phyloP scores from a whole-genome alignment of 2,329 filamentous ascomycete species.

The Biscogniauxia mediterranea region DNA sequence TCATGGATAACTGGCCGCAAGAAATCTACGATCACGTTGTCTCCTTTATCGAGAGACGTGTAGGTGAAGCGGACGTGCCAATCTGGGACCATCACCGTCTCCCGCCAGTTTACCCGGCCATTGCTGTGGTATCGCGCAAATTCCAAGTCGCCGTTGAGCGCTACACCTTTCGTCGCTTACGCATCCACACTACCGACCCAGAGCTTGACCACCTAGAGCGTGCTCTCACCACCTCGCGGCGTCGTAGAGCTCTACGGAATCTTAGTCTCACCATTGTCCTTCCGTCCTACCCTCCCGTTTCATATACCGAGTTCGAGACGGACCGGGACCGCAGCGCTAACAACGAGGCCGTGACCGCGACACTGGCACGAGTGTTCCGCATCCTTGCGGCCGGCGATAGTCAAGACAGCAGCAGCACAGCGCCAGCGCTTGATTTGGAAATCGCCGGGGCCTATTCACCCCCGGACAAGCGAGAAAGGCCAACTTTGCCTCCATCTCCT shows the following conservation, averaged over 20 bases:
- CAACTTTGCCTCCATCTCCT: too few relatives aligned
- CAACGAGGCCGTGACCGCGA: neutral
- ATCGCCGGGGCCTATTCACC: too few relatives aligned
- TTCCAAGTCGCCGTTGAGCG: conserved; percentile 1
- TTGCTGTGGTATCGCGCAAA: neutral
- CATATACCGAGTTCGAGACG: neutral
- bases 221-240: neutral
- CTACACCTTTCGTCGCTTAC: neutral
- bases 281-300: neutral
- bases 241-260: neutral
- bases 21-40: neutral
- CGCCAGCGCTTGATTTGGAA: too few relatives aligned
- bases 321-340: neutral
- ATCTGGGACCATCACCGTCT: neutral
- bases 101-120: neutral
- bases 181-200: neutral
- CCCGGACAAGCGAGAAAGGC: too few relatives aligned
- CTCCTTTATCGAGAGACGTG: neutral
- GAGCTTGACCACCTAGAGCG: neutral
- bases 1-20: conserved; percentile 1
- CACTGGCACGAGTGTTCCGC: neutral
- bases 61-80: neutral
- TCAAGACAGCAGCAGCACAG: too few relatives aligned
- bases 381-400: too few relatives aligned
- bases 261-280: neutral